These are phyloP conservation scores for Aspergillus fumigatiaffinis DNA, from an alignment of 2,329 filamentous ascomycete species.

Conservation along the genomic window DNA sequence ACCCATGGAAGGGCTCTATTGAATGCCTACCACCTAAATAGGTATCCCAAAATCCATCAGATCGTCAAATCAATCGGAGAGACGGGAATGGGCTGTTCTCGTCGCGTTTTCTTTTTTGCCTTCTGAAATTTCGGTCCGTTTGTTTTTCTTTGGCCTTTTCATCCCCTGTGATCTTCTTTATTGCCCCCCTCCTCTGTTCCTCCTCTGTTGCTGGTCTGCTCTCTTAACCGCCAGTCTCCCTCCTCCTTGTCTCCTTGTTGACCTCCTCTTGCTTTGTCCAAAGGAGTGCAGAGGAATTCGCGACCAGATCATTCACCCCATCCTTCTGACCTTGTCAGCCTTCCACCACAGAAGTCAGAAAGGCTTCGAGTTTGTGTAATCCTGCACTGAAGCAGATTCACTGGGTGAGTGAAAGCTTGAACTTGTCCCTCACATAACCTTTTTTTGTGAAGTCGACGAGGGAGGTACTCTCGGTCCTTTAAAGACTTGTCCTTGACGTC, in stretches of 20 bases:
- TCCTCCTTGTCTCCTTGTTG: not conserved
- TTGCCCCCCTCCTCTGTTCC: not conserved
- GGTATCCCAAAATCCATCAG: not conserved
- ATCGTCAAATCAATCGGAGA: not conserved
- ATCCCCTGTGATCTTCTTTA: not conserved
- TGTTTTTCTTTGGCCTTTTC: not conserved
- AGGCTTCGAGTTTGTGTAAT: not conserved
- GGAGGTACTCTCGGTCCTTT: not conserved
- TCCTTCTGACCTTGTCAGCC: not conserved
- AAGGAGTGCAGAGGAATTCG: not conserved
- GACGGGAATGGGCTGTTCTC: not conserved
- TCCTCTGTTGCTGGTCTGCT: constrained; percentile 11
- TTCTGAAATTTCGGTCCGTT: not conserved
- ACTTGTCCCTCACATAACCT: not conserved
- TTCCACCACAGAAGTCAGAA: not conserved
- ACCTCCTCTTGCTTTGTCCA: constrained; percentile 2
- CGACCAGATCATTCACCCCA: not conserved
- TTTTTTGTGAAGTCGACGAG: not conserved
- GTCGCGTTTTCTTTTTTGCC: not conserved
- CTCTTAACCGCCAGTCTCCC: constrained; percentile 9
- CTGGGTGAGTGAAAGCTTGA: not conserved
- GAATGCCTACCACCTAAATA: not conserved
- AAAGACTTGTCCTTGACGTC: not conserved
- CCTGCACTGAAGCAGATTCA: not conserved
- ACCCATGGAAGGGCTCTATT: not conserved